Evolutionary conservation across 129 eudicot species (phyloP).

Genomic region (Chrysanthemum seticuspe): DNA sequence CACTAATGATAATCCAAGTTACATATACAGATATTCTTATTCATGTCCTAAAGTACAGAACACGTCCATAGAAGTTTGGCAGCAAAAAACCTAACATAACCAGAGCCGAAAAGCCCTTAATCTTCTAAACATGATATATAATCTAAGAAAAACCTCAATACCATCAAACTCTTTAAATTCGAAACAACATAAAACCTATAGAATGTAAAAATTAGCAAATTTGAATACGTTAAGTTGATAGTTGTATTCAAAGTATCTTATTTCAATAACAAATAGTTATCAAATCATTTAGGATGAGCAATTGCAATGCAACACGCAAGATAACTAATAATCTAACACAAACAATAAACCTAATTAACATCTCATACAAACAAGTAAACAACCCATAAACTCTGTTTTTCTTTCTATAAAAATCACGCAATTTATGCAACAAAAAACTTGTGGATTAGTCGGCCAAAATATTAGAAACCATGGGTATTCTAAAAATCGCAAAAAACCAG

Average conservation of each 20-base stretch:
- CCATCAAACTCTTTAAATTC: not conserved
- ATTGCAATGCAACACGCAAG: too few species aligned
- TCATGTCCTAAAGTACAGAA: not conserved
- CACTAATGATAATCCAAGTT: slow-evolving; percentile 6
- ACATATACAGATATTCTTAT: not conserved
- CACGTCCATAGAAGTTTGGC: not conserved
- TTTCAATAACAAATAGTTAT: too few species aligned
- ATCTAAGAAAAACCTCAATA: not conserved
- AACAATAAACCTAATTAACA: too few species aligned
- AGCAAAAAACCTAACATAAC: slow-evolving; percentile 3
- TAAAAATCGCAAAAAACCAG: too few species aligned
- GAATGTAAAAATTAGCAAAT: not conserved
- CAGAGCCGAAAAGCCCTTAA: not conserved
- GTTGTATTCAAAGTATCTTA: too few species aligned
- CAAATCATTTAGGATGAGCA: too few species aligned
- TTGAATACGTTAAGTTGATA: too few species aligned
- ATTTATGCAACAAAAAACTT: not conserved
- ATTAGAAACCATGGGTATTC: not conserved
- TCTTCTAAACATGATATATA: not conserved
- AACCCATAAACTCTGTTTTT: too few species aligned
- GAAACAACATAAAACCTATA: not conserved
- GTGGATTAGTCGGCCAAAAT: too few species aligned
- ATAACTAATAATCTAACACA: too few species aligned
- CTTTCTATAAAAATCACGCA: too few species aligned
- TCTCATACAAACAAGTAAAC: too few species aligned